These are phyloP conservation scores for Magnusiomyces fungicola DNA, from an alignment of 1,139 yeast species.

Conservation along the genomic window DNA sequence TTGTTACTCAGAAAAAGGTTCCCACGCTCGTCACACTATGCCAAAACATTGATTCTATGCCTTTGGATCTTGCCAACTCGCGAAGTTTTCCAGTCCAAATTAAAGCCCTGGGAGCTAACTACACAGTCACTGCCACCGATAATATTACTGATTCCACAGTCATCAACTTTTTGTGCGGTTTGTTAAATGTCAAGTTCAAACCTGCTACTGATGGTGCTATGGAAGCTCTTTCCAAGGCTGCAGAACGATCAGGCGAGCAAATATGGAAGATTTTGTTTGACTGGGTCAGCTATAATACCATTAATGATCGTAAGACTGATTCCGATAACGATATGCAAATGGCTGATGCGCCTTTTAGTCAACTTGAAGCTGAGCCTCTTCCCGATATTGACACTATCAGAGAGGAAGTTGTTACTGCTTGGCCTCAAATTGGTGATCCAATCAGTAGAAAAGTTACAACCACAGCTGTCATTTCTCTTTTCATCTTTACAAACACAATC, in stretches of 20 bases:
- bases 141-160: conserved; percentile 38
- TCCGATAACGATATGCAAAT: conserved; percentile 3
- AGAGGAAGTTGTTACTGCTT: neutral
- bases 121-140: conserved; percentile 33
- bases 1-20: conserved; percentile 27
- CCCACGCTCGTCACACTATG: conserved; percentile 36
- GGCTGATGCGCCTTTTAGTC: conserved; percentile 9
- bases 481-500: neutral
- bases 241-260: conserved; percentile 37
- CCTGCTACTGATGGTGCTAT: conserved; percentile 79
- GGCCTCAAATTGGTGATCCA: conserved; percentile 1
- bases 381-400: conserved; percentile 3
- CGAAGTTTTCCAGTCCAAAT: conserved; percentile 70
- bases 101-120: conserved; percentile 51
- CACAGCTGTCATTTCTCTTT: neutral
- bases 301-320: neutral
- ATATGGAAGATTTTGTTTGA: conserved; percentile 52
- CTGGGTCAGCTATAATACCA: conserved; percentile 29
- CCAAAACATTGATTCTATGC: conserved; percentile 60
- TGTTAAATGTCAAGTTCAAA: conserved; percentile 66
- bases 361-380: conserved; percentile 8
- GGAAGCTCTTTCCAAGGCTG: conserved; percentile 48
- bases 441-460: conserved; percentile 1
- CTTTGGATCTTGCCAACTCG: conserved; percentile 58
- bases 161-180: conserved; percentile 60